These are phyloP conservation scores for Rhizophagus prolifer DNA, from an alignment of 192 early-diverging fungal species.

Conservation along the genomic window DNA sequence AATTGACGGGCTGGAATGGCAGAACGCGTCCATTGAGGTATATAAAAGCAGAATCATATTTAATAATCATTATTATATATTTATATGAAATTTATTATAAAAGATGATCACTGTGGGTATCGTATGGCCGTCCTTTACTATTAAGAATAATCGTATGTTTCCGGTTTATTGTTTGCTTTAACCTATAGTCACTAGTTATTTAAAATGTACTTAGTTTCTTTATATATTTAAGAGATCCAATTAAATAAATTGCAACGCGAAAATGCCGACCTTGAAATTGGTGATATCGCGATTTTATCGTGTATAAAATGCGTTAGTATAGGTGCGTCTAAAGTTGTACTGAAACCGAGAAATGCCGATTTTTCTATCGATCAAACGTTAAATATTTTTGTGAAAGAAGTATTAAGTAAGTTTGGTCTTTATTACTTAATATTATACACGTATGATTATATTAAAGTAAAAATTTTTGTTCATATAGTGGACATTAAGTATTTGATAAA, in stretches of 20 bases:
- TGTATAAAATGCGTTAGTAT: constrained; percentile 34
- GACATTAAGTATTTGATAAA: constrained; percentile 57
- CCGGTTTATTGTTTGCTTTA: background rate
- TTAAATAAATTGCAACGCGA: constrained; percentile 44
- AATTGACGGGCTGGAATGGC: background rate
- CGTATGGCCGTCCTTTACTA: constrained; percentile 56
- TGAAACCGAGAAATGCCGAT: constrained; percentile 38
- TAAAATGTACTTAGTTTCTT: background rate
- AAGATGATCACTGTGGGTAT: constrained; percentile 42
- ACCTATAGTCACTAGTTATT: background rate
- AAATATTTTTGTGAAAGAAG: constrained; percentile 58
- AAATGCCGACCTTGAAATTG: constrained; percentile 50
- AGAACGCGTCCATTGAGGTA: background rate
- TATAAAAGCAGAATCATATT: background rate
- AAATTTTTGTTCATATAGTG: constrained; percentile 38
- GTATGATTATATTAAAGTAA: constrained; percentile 19
- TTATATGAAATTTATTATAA: background rate
- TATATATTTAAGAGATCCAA: constrained; percentile 47
- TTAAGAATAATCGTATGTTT: constrained; percentile 41
- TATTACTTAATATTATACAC: background rate
- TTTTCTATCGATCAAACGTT: constrained; percentile 52
- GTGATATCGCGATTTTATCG: constrained; percentile 38
- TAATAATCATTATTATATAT: background rate
- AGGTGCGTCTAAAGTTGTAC: constrained; percentile 42
- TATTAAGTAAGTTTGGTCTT: constrained; percentile 51